Percentiles rank a stretch among this genome's conserved stretches.
Conservation (phyloP, 2,329 filamentous ascomycete genomes). For the Fusarium bulbicola region DNA sequence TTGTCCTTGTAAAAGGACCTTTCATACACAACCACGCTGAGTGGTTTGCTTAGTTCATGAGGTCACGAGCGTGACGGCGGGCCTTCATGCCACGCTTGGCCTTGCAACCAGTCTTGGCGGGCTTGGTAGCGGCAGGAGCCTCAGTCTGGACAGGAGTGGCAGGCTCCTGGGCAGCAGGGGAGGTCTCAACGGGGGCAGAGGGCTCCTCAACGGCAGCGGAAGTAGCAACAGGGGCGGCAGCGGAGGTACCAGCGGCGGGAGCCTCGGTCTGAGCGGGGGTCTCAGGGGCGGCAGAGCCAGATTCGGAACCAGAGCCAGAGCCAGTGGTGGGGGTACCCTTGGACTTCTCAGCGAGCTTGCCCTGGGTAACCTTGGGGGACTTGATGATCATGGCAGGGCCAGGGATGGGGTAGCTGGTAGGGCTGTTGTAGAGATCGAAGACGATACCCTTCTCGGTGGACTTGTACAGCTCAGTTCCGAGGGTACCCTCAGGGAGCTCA, state of each 20-base stretch:
- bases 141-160: constrained; percentile 22
- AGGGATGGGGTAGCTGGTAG: constrained; percentile 43
- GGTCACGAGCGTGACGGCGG: constrained; percentile 39
- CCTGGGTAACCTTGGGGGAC: constrained; percentile 30
- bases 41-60: constrained; percentile 30
- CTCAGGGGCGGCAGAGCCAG: not conserved
- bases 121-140: constrained; percentile 19
- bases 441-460: constrained; percentile 45
- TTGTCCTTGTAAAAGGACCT: constrained; percentile 25
- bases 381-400: constrained; percentile 41
- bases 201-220: not conserved
- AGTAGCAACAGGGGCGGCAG: constrained; percentile 20
- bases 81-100: constrained; percentile 31
- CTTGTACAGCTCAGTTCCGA: constrained; percentile 47
- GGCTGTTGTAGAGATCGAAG: constrained; percentile 46
- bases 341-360: constrained; percentile 22
- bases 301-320: not conserved
- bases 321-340: constrained; percentile 21
- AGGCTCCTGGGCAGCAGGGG: not conserved
- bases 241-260: constrained; percentile 2
- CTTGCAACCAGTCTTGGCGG: constrained; percentile 35
- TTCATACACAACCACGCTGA: constrained; percentile 32
- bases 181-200: constrained; percentile 9
- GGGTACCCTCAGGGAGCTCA: constrained; percentile 46
- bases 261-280: not conserved